Base-by-base conservation (phyloP, 768 basidiomycete species). In the Naganishia onofrii region DNA sequence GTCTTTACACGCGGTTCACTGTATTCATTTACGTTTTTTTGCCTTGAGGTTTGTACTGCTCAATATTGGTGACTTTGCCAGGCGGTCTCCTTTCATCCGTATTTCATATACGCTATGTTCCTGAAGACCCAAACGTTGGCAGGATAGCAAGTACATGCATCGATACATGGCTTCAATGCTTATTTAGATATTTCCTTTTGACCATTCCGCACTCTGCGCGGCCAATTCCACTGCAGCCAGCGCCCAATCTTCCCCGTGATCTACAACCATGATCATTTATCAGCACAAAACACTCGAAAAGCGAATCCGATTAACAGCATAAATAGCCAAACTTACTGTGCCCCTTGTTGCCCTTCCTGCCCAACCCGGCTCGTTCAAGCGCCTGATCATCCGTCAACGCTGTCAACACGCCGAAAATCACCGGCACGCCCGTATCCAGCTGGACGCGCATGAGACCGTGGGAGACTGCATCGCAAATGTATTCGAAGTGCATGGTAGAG, bases 401-500 rank as follows among this genome's bases (percentile, higher is more conserved):
- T 23, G 94, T 99, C 78, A 99, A 83, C 31, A 99, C 93, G 51
- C 96, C 96, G 81, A 98, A 98, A 74, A 99, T 89, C 76, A 98
- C 91, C 0, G 96, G 96, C 28, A 91, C 87, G 19, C 93, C 93
- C 0, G 90, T 88, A 81, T 98, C 95, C 75, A 97, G 84, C 82
- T 95, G 93, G 26, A 97, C 87, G 76, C 86, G 87, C 96, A 98
- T 99, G 73, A 99, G 84, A 53, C 89, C 93, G 75, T 97, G 90
- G 51, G 92, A 88, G 70, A 97, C 94, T 71, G 88, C 87, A 76
- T 97, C 93, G 81, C 87, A 91, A 81, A 98, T 99, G 85, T 99
- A 99, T 81, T 99, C 96, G 81, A 98, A 99, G 83, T 99, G 96
- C 93, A 96, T 96, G 21, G 96, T 98, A 0, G 88, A 85, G 65